Evolutionary conservation across 495 filamentous ascomycete species (phyloP), one percentile per base, ranked within the genome.

Genomic region (Penicillium bialowiezense): DNA sequence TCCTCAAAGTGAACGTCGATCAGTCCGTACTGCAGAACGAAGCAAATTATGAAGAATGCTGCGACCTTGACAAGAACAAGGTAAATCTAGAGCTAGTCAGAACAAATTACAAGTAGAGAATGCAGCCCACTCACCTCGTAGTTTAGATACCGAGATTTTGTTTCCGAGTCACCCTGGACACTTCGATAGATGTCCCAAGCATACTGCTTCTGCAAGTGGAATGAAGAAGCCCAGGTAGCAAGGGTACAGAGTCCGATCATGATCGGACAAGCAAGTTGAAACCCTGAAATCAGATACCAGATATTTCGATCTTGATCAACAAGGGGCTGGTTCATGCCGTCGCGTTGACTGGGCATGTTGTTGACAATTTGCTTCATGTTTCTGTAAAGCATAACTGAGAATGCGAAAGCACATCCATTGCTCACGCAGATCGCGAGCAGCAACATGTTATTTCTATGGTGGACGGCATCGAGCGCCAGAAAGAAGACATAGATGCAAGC

Each of bases 1-100:
- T 59, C 51, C 3, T 51, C 18, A 14, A 58, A 64, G 19, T 64
- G 60, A 2, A 64, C 60, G 29, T 61, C 51, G 28, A 64, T 47
- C 0, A 61, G 36, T 15, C 50, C 41, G 24, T 64, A 64, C 12
- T 64, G 58, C 12, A 64, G 14, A 10, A 64, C 48, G 24, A 64
- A 64, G 1, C 45, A 51, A 7, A 60, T 32, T 9, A 58, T 23
- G 40, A 61, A 64, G 28, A 38, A 63, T 28, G 60, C 46, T 23
- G 57, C 45, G 12, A 59, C 23, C 32, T 54, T 60, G 19, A 50
- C 47, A 7, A 58, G 32, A 24, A 55, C 57, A 14, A 59, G 52
- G 17, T 53, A 62, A 14, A 59, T 33, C 55, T 62, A 15, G 6
- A 24, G 12, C 28, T 18, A 40, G 26, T 39, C 35, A 46, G n/a